These are phyloP conservation scores for Lipomyces oligophaga DNA, from an alignment of 805 yeast species.

Conservation along the genomic window DNA sequence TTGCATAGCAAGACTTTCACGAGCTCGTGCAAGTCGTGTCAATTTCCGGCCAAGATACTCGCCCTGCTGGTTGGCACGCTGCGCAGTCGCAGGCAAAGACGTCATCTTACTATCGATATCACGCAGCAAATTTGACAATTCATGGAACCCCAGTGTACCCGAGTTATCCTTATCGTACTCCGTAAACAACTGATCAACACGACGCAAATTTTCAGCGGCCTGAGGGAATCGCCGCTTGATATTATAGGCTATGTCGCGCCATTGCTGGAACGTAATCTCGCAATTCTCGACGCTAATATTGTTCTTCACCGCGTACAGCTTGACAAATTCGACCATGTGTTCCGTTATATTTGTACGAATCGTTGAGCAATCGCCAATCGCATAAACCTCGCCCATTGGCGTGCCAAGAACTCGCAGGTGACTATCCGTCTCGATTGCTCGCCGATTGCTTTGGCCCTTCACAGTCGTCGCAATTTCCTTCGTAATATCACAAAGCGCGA, in stretches of 20 bases:
- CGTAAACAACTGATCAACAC: slow-evolving; percentile 50
- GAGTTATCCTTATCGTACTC: slow-evolving; percentile 48
- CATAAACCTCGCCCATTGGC: slow-evolving; percentile 63
- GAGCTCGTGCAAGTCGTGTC: slow-evolving; percentile 48
- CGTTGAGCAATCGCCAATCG: slow-evolving; percentile 70
- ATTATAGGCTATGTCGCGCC: slow-evolving; percentile 47
- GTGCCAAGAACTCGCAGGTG: slow-evolving; percentile 67
- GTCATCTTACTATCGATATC: slow-evolving; percentile 61
- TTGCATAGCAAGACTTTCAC: slow-evolving; percentile 43
- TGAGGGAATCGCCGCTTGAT: slow-evolving; percentile 54
- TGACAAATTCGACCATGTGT: slow-evolving; percentile 51
- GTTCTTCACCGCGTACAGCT: slow-evolving; percentile 23
- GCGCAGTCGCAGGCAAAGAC: slow-evolving; percentile 70
- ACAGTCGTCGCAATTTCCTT: slow-evolving; percentile 51
- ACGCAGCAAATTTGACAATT: slow-evolving; percentile 48
- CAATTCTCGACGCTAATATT: slow-evolving; percentile 14
- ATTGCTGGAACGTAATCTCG: slow-evolving; percentile 41
- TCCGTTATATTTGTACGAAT: slow-evolving; percentile 58
- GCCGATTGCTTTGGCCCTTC: slow-evolving; percentile 52
- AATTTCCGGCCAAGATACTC: slow-evolving; percentile 59
- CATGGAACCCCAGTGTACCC: slow-evolving; percentile 53
- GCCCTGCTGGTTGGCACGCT: slow-evolving; percentile 71
- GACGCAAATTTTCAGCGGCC: slow-evolving; percentile 52
- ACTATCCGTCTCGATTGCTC: slow-evolving; percentile 76
- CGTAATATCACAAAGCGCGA: slow-evolving; percentile 61